Percentiles rank a stretch among this genome's conserved stretches.
Conservation (phyloP, 805 yeast species). For the Wickerhamomyces canadensis region DNA sequence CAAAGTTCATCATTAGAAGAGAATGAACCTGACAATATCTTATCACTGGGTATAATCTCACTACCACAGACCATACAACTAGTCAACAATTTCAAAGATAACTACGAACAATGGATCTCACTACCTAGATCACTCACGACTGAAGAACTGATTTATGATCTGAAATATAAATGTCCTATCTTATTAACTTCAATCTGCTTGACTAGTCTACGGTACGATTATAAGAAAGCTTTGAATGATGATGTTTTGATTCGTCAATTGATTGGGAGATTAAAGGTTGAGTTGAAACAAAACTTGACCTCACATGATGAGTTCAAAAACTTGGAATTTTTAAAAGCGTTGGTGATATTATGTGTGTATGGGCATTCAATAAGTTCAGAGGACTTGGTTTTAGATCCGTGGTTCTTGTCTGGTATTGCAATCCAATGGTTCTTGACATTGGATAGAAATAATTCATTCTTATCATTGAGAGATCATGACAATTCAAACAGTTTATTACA, state of each 20-base stretch:
- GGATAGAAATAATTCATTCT: constrained; percentile 28
- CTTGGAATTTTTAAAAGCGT: constrained; percentile 61
- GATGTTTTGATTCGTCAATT: constrained; percentile 10
- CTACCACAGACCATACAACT: constrained; percentile 42
- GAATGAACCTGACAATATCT: constrained; percentile 36
- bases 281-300: constrained; percentile 38
- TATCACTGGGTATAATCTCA: constrained; percentile 44
- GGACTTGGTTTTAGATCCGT: constrained; percentile 54
- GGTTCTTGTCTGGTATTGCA: constrained; percentile 64
- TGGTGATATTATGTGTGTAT: constrained; percentile 61
- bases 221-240: constrained; percentile 6
- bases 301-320: constrained; percentile 41
- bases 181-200: constrained; percentile 64
- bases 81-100: constrained; percentile 52
- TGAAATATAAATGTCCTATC: constrained; percentile 49
- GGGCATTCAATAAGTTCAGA: constrained; percentile 54
- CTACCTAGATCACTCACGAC: constrained; percentile 52
- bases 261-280: constrained; percentile 1
- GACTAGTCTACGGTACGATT: constrained; percentile 48
- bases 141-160: constrained; percentile 40
- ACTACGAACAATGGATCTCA: constrained; percentile 76
- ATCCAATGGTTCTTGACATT: constrained; percentile 55
- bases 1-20: constrained; percentile 5
- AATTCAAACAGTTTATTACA: constrained; percentile 4
- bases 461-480: constrained; percentile 12